These are phyloP conservation scores for Erysiphe neolycopersici DNA, from an alignment of 2,329 filamentous ascomycete genomes.

Conservation along the genomic window DNA sequence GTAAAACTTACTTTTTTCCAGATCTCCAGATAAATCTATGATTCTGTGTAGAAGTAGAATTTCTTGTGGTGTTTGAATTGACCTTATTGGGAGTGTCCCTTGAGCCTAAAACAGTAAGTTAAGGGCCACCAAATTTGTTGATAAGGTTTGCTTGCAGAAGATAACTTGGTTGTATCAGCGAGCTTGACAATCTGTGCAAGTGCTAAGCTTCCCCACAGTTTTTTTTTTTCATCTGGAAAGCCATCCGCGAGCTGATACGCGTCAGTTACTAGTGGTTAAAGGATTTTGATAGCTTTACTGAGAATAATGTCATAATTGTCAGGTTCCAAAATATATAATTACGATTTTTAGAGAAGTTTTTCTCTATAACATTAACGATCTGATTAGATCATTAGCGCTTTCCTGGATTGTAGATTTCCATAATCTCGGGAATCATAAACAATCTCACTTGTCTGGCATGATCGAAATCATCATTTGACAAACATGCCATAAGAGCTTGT, in stretches of 20 bases:
- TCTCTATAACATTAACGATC: slow-evolving; percentile 14
- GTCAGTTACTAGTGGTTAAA: slow-evolving; percentile 2
- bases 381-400: slow-evolving; percentile 1
- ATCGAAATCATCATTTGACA: slow-evolving; percentile 11
- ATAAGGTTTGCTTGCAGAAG: slow-evolving; percentile 6
- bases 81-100: slow-evolving; percentile 7
- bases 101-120: neutral
- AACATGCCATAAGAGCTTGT: slow-evolving; percentile 12
- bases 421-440: no score
- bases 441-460: slow-evolving; percentile 12
- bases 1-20: slow-evolving; percentile 9
- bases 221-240: slow-evolving; percentile 9
- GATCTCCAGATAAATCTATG: slow-evolving; percentile 6
- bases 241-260: slow-evolving; percentile 5
- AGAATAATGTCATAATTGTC: slow-evolving; percentile 11
- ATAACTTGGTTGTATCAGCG: slow-evolving; percentile 10
- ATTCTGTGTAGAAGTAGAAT: slow-evolving; percentile 12
- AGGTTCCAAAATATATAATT: slow-evolving; percentile 14
- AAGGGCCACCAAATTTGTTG: neutral
- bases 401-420: no score
- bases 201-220: slow-evolving; percentile 10
- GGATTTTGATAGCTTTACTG: slow-evolving; percentile 6
- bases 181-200: slow-evolving; percentile 11
- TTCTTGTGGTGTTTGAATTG: slow-evolving; percentile 14
- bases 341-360: slow-evolving; percentile 11